These are phyloP conservation scores for Pseudocercospora macadamiae DNA, from an alignment of 2,329 filamentous ascomycete genomes.

Conservation along the genomic window DNA sequence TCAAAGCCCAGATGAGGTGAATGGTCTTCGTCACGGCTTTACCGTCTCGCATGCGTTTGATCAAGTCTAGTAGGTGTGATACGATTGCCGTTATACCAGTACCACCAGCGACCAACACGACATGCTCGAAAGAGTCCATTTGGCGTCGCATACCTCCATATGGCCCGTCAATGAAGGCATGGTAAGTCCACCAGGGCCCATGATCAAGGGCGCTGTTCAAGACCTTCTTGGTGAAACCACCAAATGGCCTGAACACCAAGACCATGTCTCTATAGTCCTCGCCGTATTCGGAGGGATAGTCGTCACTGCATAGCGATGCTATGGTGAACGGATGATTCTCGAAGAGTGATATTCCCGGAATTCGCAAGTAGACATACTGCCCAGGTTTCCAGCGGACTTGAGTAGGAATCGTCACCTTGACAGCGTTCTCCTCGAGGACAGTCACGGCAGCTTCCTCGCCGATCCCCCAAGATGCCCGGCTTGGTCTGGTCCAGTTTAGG, in stretches of 20 bases:
- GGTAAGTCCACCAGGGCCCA: slow-evolving; percentile 87
- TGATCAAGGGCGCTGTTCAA: slow-evolving; percentile 81
- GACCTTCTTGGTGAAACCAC: slow-evolving; percentile 84
- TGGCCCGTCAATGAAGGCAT: slow-evolving; percentile 89
- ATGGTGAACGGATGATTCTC: slow-evolving; percentile 97
- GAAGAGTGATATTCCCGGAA: slow-evolving; percentile 87
- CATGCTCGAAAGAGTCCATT: slow-evolving; percentile 88
- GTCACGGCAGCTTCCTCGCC: slow-evolving; percentile 91
- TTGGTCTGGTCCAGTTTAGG: slow-evolving; percentile 85
- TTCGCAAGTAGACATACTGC: slow-evolving; percentile 91
- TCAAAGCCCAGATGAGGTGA: slow-evolving; percentile 91
- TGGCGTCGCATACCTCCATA: slow-evolving; percentile 93
- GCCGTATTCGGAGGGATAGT: slow-evolving; percentile 90
- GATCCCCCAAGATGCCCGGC: slow-evolving; percentile 77
- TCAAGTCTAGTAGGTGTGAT: slow-evolving; percentile 87
- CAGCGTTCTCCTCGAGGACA: slow-evolving; percentile 87
- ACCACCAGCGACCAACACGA: slow-evolving; percentile 89
- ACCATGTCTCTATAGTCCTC: slow-evolving; percentile 86
- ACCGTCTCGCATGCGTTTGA: slow-evolving; percentile 92
- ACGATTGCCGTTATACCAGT: slow-evolving; percentile 93
- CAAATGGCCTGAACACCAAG: slow-evolving; percentile 87
- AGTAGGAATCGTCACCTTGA: slow-evolving; percentile 93
- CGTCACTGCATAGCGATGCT: slow-evolving; percentile 86
- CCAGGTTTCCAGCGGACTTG: slow-evolving; percentile 91
- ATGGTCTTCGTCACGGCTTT: slow-evolving; percentile 91